phyloP scores from a whole-genome alignment of 768 basidiomycete genomes.

The Russula abietina region DNA sequence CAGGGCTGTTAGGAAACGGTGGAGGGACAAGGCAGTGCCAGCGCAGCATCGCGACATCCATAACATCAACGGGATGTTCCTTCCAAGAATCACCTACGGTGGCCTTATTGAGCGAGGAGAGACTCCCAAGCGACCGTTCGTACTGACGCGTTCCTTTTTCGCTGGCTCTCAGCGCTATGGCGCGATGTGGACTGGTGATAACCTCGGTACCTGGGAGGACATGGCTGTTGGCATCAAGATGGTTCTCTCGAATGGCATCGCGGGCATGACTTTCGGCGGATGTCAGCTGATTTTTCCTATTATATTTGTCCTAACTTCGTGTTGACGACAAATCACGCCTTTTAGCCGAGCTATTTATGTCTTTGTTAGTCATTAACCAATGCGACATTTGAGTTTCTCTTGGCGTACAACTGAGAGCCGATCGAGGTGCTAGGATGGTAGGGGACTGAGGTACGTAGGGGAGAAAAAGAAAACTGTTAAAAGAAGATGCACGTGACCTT shows the following conservation, averaged over 20 bases:
- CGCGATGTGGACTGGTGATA: slow-evolving; percentile 99
- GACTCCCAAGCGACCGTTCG: slow-evolving; percentile 82
- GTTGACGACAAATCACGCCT: slow-evolving; percentile 6
- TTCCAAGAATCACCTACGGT: slow-evolving; percentile 73
- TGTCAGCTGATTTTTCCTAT: slow-evolving; percentile 47
- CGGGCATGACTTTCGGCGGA: slow-evolving; percentile 86
- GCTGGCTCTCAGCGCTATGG: slow-evolving; percentile 94
- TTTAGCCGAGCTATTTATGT: no score
- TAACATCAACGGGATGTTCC: slow-evolving; percentile 96
- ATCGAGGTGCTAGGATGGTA: no score
- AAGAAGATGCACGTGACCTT: no score
- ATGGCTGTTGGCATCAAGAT: slow-evolving; percentile 92
- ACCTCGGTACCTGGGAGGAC: slow-evolving; percentile 96
- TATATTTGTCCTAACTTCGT: slow-evolving; percentile 1
- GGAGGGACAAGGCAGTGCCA: no score
- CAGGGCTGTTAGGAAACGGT: no score
- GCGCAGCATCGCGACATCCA: slow-evolving; percentile 96
- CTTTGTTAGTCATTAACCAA: no score
- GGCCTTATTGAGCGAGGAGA: slow-evolving; percentile 72
- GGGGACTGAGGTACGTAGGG: no score
- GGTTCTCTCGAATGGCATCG: slow-evolving; percentile 82
- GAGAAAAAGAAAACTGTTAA: no score
- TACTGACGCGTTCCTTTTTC: slow-evolving; percentile 91
- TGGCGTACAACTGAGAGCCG: no score
- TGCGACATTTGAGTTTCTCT: no score